A percentile compares a stretch with the other conserved stretches of the same genome.
Evolutionary conservation across 345 rosid species (phyloP).

Genomic region (Populus simonii): DNA sequence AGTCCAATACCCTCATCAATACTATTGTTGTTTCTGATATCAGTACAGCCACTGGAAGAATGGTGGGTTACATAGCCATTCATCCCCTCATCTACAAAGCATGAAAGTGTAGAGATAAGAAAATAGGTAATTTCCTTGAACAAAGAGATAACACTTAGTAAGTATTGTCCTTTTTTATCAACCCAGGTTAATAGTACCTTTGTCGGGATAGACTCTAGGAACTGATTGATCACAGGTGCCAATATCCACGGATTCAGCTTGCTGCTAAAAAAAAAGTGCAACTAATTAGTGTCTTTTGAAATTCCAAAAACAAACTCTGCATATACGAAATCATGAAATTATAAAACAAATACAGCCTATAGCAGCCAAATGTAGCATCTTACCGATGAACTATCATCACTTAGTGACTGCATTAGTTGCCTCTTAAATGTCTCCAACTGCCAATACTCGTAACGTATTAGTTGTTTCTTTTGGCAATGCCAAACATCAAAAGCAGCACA

Average conservation of each 20-base stretch:
- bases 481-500: not conserved
- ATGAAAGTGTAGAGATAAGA: constrained; percentile 4
- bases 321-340: not conserved
- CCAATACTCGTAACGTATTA: not conserved
- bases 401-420: constrained; percentile 86
- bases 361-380: constrained; percentile 21
- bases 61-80: constrained; percentile 40
- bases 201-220: constrained; percentile 51
- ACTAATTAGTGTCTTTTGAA: not conserved
- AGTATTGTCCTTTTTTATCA: not conserved
- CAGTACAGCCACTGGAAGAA: constrained; percentile 39
- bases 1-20: constrained; percentile 50
- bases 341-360: not conserved
- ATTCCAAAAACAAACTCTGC: not conserved
- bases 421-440: constrained; percentile 91
- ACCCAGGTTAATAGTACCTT: constrained; percentile 39
- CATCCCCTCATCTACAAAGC: constrained; percentile 44
- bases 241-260: constrained; percentile 59
- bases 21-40: constrained; percentile 29
- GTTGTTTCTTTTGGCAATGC: not conserved
- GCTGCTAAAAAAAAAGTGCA: constrained; percentile 29
- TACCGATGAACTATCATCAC: constrained; percentile 70
- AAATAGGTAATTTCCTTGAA: not conserved
- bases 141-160: not conserved
- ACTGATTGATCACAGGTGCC: constrained; percentile 59